Percentiles rank a stretch among this genome's conserved stretches.
These are phyloP conservation scores for Pulchroboletus neoregius DNA, from an alignment of 1,284 basidiomycete species.

Conservation along the genomic window DNA sequence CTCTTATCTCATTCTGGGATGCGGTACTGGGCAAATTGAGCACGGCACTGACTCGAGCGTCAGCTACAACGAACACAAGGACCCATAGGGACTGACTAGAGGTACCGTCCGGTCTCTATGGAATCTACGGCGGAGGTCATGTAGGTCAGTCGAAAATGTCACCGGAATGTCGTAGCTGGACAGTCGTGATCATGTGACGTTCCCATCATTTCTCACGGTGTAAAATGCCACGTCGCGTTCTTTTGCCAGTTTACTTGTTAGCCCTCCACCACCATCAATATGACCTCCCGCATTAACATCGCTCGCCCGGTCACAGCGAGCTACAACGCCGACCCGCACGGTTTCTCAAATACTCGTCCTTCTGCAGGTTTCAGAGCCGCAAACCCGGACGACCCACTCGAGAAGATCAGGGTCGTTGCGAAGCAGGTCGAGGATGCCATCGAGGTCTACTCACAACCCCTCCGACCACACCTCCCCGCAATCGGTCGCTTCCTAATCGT, in stretches of 20 bases:
- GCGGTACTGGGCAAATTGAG: slow-evolving; percentile 66
- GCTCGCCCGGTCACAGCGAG: slow-evolving; percentile 63
- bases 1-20: slow-evolving; percentile 63
- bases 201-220: slow-evolving; percentile 13
- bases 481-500: slow-evolving; percentile 97
- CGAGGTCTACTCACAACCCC: slow-evolving; percentile 90
- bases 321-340: slow-evolving; percentile 66
- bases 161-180: too few species aligned
- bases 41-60: slow-evolving; percentile 41
- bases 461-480: slow-evolving; percentile 92
- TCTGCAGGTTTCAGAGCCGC: slow-evolving; percentile 71
- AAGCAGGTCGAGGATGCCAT: slow-evolving; percentile 88
- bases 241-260: too few species aligned
- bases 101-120: slow-evolving; percentile 17
- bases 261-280: slow-evolving; percentile 36
- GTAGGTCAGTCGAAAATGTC: neutral
- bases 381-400: slow-evolving; percentile 78
- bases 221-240: slow-evolving; percentile 16
- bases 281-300: slow-evolving; percentile 81
- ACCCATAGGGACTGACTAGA: slow-evolving; percentile 20
- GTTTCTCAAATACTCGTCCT: slow-evolving; percentile 62
- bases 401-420: slow-evolving; percentile 76
- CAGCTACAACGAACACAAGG: neutral
- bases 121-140: slow-evolving; percentile 1
- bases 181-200: slow-evolving; percentile 23